phyloP scores from a whole-genome alignment of 192 early-diverging fungal species.

The Cetraspora pellucida region DNA sequence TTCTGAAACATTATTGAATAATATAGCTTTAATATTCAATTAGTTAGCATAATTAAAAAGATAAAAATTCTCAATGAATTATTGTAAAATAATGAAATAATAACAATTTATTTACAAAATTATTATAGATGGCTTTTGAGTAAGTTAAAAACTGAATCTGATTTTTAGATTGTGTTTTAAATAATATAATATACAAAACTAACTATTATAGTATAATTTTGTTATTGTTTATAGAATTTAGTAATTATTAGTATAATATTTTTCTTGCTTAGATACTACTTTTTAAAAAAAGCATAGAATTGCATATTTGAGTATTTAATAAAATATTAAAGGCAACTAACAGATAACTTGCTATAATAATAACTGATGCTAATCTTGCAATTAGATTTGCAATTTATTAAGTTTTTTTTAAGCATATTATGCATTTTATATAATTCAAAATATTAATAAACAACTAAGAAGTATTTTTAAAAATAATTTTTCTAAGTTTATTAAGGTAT shows the following conservation, averaged over 20 bases:
- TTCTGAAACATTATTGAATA: not conserved
- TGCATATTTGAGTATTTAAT: not conserved
- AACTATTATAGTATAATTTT: not conserved
- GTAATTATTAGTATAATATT: not conserved
- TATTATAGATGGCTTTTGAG: not conserved
- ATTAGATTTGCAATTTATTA: not conserved
- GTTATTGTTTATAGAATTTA: not conserved
- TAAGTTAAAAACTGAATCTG: not conserved
- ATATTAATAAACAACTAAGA: too few species aligned
- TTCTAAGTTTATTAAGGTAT: too few species aligned
- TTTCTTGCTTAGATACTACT: not conserved
- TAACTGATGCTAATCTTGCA: not conserved
- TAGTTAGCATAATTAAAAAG: not conserved
- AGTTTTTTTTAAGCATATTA: too few species aligned
- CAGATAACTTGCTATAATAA: not conserved
- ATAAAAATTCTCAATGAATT: not conserved
- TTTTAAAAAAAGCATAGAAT: not conserved
- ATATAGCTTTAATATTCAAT: not conserved
- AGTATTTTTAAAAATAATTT: too few species aligned
- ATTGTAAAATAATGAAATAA: not conserved
- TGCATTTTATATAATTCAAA: too few species aligned
- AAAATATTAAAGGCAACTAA: constrained; percentile 1
- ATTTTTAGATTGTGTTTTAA: not conserved
- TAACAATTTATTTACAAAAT: not conserved
- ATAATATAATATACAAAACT: constrained; percentile 2